A percentile compares a stretch with the other conserved stretches of the same genome.
Evolutionary conservation across 257 asterid species (phyloP).

Genomic region (Cinchona pubescens): DNA sequence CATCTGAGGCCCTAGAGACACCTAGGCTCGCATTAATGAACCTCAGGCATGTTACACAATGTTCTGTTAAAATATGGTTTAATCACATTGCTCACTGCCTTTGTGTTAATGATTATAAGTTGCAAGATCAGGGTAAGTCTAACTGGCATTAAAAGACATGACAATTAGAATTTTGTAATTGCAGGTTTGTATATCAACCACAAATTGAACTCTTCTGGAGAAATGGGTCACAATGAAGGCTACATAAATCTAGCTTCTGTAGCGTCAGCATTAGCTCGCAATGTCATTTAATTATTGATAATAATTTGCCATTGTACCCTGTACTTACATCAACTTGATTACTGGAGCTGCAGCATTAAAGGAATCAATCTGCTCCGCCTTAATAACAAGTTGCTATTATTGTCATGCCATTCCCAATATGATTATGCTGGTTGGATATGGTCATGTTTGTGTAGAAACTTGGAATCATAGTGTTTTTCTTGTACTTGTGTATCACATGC

Average conservation of each 20-base stretch:
- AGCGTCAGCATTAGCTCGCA: slow-evolving; percentile 82
- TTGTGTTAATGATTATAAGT: neutral
- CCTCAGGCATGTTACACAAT: slow-evolving; percentile 58
- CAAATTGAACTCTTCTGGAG: slow-evolving; percentile 85
- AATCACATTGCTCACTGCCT: no score
- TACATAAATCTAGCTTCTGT: slow-evolving; percentile 96
- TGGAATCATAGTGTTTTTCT: no score
- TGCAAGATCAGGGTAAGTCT: neutral
- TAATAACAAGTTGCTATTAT: no score
- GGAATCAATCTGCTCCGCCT: neutral
- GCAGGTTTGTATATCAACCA: slow-evolving; percentile 84
- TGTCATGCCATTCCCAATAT: no score
- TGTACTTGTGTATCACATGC: no score
- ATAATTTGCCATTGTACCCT: neutral
- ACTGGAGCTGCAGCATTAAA: neutral
- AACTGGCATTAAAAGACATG: neutral
- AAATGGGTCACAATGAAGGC: slow-evolving; percentile 96
- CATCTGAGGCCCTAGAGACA: slow-evolving; percentile 95
- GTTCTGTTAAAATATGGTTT: neutral
- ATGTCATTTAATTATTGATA: no score
- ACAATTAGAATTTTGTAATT: neutral
- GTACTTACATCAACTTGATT: neutral
- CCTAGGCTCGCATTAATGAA: slow-evolving; percentile 92
- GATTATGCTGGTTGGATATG: no score
- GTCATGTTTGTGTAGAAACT: no score